Evolutionary conservation across 2,329 filamentous ascomycete species (phyloP).

Genomic region (Colletotrichum destructivum): DNA sequence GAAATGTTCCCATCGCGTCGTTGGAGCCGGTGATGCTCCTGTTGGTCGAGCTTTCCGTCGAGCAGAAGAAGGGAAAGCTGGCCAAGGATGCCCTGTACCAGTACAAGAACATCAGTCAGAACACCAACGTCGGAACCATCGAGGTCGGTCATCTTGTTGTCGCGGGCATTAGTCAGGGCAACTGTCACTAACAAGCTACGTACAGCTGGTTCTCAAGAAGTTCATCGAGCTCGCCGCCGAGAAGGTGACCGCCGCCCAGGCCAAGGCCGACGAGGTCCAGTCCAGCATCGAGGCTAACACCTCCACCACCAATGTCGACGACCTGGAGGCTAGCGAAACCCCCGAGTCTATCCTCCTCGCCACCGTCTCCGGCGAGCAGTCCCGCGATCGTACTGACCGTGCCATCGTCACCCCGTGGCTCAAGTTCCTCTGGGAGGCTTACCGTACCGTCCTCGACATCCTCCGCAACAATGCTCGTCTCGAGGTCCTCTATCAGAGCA

Average conservation of each 20-base stretch:
- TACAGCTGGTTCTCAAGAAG: slow-evolving; percentile 89
- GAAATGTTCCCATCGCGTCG: slow-evolving; percentile 95
- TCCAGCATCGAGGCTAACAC: slow-evolving; percentile 84
- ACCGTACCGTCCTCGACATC: slow-evolving; percentile 97
- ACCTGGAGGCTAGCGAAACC: slow-evolving; percentile 96
- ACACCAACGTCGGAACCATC: slow-evolving; percentile 98
- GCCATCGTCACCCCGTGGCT: slow-evolving; percentile 99
- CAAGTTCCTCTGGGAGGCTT: slow-evolving; percentile 99
- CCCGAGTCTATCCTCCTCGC: slow-evolving; percentile 98
- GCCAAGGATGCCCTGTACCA: slow-evolving; percentile 99
- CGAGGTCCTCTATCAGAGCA: slow-evolving; percentile 98
- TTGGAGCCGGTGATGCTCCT: slow-evolving; percentile 99
- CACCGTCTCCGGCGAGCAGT: slow-evolving; percentile 98
- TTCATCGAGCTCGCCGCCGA: slow-evolving; percentile 98
- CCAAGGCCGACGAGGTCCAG: slow-evolving; percentile 96
- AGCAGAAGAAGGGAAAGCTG: slow-evolving; percentile 97
- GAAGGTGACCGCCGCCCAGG: slow-evolving; percentile 96
- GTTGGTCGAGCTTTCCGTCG: slow-evolving; percentile 95
- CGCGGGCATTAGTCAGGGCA: background rate
- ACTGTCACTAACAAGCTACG: slow-evolving; percentile 27
- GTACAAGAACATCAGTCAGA: slow-evolving; percentile 99
- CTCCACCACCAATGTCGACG: slow-evolving; percentile 84
- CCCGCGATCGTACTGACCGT: slow-evolving; percentile 95
- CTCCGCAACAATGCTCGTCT: slow-evolving; percentile 98
- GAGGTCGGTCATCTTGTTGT: slow-evolving; percentile 72